Evolutionary conservation across 2,329 filamentous ascomycete species (phyloP), one percentile per base, ranked within the genome.

Genomic region (Penicillium frequentans): DNA sequence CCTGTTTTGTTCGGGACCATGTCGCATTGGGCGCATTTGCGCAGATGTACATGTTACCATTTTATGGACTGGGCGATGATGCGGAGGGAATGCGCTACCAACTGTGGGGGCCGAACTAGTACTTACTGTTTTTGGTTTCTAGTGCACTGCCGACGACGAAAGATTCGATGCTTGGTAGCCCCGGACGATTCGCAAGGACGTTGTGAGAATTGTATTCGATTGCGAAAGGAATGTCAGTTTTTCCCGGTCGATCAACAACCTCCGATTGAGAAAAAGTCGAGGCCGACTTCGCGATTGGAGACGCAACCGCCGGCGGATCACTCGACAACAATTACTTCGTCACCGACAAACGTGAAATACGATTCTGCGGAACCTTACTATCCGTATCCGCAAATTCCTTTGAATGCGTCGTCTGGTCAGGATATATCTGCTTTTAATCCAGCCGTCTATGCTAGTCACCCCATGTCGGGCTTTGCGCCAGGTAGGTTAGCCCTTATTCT

Each of bases 201-300:
- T 62, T 98, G 93, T 76, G 86, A 89, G 63, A 96, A 96, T 78
- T 98, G 93, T 76, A 96, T 96, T 68, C 87, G 92, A 47, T 79
- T 98, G 70, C 96, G 96, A 75, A 97, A 96, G 70, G 91, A 96
- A 63, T 98, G 93, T 76, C 91, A 89, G 71, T 98, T 96, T 76
- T 90, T 88, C 66, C 90, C 93, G 0, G 93, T 97, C 23, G 92
- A 96, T 63, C 90, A 92, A 71, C 83, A 86, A 64, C 85, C 84
- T 26, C 81, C 82, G 10, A 70, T 80, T 39, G 77, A 80, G 56
- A 79, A 79, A 65, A 78, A 79, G 59, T 68, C 77, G 42, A 77
- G 79, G 29, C 71, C 76, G 23, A 73, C 63, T 33, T 76, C 76
- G 10, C 81, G 80, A 54, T 59, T 73, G 21, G 81, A 82, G 44